Evolutionary conservation across 495 filamentous ascomycete species (phyloP).

Genomic region (Darksidea phi): DNA sequence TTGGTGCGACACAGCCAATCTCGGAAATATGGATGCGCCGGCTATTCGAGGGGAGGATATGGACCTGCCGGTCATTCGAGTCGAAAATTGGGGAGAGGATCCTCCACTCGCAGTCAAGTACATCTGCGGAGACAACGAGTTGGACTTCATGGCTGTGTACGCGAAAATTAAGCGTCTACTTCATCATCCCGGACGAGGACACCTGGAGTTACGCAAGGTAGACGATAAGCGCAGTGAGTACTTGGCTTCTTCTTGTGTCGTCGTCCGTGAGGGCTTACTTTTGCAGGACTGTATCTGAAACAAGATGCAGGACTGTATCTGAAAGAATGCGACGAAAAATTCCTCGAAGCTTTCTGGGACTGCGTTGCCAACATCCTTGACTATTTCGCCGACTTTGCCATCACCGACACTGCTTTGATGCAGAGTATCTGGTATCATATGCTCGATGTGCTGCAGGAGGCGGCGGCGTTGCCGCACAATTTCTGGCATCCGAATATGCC

Average conservation of each 20-base stretch:
- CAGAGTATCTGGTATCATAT: conserved; percentile 15
- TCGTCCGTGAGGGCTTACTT: not conserved
- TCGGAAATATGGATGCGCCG: not conserved
- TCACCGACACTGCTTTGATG: not conserved
- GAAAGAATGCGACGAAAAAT: conserved; percentile 3
- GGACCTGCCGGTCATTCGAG: conserved; percentile 3
- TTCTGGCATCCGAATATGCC: not conserved
- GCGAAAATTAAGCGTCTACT: not conserved
- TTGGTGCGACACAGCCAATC: not conserved
- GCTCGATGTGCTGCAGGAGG: conserved; percentile 1
- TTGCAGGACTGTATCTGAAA: not conserved
- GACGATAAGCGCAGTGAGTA: not conserved
- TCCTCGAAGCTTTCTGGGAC: conserved; percentile 3
- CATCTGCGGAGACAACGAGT: not conserved
- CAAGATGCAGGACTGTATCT: not conserved
- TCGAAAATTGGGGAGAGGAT: not conserved
- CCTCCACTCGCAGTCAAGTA: not conserved
- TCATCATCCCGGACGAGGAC: not conserved
- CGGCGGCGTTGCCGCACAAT: not conserved
- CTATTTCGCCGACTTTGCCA: conserved; percentile 10
- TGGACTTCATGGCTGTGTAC: conserved; percentile 2
- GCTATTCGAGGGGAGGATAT: not conserved
- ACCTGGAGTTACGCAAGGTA: not conserved
- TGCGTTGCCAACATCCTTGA: not conserved
- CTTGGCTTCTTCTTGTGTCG: not conserved